These are phyloP conservation scores for Neonectria sp. DNA, from an alignment of 2,329 filamentous ascomycete genomes.

Conservation along the genomic window DNA sequence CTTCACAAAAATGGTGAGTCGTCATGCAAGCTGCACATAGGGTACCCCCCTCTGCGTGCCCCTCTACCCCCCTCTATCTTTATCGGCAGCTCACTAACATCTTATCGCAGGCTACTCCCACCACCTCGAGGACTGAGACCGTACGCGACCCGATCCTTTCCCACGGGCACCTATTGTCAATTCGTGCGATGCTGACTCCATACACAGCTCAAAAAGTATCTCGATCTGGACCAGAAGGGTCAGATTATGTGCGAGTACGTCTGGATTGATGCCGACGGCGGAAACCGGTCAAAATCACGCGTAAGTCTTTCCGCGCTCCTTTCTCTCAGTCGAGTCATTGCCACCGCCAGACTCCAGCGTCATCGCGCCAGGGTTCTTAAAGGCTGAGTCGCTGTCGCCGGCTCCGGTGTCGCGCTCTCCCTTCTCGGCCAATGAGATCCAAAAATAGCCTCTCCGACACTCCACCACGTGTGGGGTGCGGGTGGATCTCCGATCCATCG, in stretches of 20 bases:
- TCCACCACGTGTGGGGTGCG: conserved; percentile 16
- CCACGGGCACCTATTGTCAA: not conserved
- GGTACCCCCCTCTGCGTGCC: not conserved
- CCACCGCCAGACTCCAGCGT: conserved; percentile 25
- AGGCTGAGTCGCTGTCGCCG: conserved; percentile 31
- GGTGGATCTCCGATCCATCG: conserved; percentile 26
- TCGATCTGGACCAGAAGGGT: conserved; percentile 91
- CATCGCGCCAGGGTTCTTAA: conserved; percentile 24
- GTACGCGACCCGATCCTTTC: conserved; percentile 43
- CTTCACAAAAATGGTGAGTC: conserved; percentile 43
- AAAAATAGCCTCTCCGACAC: conserved; percentile 26
- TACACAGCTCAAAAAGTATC: conserved; percentile 89
- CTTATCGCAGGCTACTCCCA: conserved; percentile 33
- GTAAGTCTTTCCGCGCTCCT: conserved; percentile 70
- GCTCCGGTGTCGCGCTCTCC: conserved; percentile 29
- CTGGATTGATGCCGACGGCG: conserved; percentile 91
- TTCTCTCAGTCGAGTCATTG: conserved; percentile 15
- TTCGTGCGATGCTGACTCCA: conserved; percentile 22
- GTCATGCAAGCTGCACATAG: conserved; percentile 13
- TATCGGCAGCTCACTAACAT: conserved; percentile 36
- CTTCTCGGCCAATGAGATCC: conserved; percentile 23
- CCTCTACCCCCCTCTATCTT: conserved; percentile 27
- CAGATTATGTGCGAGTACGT: conserved; percentile 94
- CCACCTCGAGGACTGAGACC: conserved; percentile 50
- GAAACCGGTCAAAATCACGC: conserved; percentile 94